These are phyloP conservation scores for Cryphonectria carpinicola DNA, from an alignment of 2,329 filamentous ascomycete species.

Conservation along the genomic window DNA sequence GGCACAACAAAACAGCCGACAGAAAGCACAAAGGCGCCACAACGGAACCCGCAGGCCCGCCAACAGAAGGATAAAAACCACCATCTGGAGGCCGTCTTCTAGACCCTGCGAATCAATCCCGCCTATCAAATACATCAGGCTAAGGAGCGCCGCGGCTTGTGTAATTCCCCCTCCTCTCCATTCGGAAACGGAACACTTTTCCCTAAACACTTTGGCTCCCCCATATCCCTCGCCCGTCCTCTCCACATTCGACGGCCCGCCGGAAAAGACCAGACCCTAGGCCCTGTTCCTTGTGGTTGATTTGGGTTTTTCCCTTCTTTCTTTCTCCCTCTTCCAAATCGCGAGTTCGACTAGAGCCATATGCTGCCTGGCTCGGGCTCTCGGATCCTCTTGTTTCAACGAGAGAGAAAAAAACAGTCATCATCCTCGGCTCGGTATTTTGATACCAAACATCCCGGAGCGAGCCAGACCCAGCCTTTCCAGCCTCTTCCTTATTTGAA, in stretches of 20 bases:
- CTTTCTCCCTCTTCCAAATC: neutral
- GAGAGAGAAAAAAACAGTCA: neutral
- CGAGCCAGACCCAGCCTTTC: neutral
- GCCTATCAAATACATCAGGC: constrained; percentile 1
- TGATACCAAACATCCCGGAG: neutral
- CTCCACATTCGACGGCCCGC: constrained; percentile 6
- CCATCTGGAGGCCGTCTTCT: neutral
- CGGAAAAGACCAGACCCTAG: neutral
- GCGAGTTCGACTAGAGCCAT: neutral
- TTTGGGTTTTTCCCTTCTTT: neutral
- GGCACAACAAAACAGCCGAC: neutral
- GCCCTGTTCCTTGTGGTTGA: neutral
- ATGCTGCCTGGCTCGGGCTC: neutral
- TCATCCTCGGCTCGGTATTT: neutral
- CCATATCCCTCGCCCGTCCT: neutral
- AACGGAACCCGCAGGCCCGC: neutral
- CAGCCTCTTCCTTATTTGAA: constrained; percentile 10
- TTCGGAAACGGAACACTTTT: constrained; percentile 7
- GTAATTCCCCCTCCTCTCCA: neutral
- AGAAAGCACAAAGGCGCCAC: neutral
- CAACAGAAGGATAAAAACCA: neutral
- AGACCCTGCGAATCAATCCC: constrained; percentile 2
- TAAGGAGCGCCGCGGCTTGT: neutral
- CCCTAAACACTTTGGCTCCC: neutral
- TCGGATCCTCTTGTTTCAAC: neutral